phyloP scores from a whole-genome alignment of 257 asterid species.

The Solanum bukasovii region DNA sequence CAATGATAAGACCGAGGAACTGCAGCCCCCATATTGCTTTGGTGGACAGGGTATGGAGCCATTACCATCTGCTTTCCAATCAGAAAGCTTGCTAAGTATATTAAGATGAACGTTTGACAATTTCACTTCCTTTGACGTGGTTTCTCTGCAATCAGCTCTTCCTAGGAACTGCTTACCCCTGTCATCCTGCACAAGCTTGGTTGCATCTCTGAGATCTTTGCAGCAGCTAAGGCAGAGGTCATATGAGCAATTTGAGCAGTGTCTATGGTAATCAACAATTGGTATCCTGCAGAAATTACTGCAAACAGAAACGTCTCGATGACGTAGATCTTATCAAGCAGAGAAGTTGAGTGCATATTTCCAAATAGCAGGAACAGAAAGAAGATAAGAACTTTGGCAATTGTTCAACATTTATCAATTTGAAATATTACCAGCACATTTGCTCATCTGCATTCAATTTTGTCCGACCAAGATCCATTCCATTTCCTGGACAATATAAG shows the following conservation, averaged over 20 bases:
- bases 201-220: constrained; percentile 70
- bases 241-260: constrained; percentile 85
- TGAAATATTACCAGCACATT: constrained; percentile 83
- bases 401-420: background rate
- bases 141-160: constrained; percentile 25
- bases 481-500: constrained; percentile 51
- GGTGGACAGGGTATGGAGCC: constrained; percentile 84
- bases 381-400: background rate
- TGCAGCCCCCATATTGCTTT: constrained; percentile 73
- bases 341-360: background rate
- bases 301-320: constrained; percentile 10
- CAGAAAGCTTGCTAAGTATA: constrained; percentile 25
- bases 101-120: constrained; percentile 35
- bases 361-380: background rate
- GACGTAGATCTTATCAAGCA: background rate
- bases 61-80: constrained; percentile 63
- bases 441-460: constrained; percentile 95
- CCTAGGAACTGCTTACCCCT: constrained; percentile 10
- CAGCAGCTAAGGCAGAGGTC: constrained; percentile 98
- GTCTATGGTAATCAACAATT: constrained; percentile 89
- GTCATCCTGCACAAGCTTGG: constrained; percentile 31
- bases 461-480: constrained; percentile 75
- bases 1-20: constrained; percentile 47
- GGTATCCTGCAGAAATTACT: constrained; percentile 97
- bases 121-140: constrained; percentile 21